Percentiles rank a stretch among this genome's conserved stretches.
Evolutionary conservation across 805 yeast genomes (phyloP).

Genomic region (Candida endomychidarum): DNA sequence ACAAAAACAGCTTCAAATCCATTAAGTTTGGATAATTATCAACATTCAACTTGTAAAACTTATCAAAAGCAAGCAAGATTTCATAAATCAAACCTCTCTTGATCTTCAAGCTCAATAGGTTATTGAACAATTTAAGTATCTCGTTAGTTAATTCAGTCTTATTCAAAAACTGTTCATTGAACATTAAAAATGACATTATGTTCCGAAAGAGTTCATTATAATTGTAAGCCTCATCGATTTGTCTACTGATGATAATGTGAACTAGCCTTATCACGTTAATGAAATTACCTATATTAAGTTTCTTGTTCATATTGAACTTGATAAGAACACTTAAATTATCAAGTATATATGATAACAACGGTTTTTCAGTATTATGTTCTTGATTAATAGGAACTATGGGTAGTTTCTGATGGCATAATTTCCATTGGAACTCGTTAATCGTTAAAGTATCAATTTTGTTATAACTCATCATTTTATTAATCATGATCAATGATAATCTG

Average conservation of each 20-base stretch:
- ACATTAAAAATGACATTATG: constrained; percentile 29
- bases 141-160: constrained; percentile 8
- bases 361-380: constrained; percentile 25
- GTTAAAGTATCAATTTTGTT: constrained; percentile 9
- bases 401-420: constrained; percentile 39
- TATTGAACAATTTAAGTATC: constrained; percentile 10
- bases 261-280: constrained; percentile 11
- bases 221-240: constrained; percentile 13
- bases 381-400: constrained; percentile 33
- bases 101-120: constrained; percentile 3
- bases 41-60: constrained; percentile 11
- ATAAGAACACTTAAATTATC: constrained; percentile 30
- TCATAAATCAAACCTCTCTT: constrained; percentile 11
- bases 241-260: constrained; percentile 8
- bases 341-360: constrained; percentile 32
- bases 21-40: constrained; percentile 6
- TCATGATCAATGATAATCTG: constrained; percentile 26
- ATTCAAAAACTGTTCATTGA: constrained; percentile 16
- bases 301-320: constrained; percentile 39
- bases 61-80: constrained; percentile 15
- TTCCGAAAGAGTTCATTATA: constrained; percentile 35
- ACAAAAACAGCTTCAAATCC: constrained; percentile 11
- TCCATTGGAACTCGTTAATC: constrained; percentile 41
- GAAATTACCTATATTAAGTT: constrained; percentile 30
- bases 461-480: constrained; percentile 26